Conservation (phyloP, 2,329 filamentous ascomycete genomes). For the Colletotrichum sp. region DNA sequence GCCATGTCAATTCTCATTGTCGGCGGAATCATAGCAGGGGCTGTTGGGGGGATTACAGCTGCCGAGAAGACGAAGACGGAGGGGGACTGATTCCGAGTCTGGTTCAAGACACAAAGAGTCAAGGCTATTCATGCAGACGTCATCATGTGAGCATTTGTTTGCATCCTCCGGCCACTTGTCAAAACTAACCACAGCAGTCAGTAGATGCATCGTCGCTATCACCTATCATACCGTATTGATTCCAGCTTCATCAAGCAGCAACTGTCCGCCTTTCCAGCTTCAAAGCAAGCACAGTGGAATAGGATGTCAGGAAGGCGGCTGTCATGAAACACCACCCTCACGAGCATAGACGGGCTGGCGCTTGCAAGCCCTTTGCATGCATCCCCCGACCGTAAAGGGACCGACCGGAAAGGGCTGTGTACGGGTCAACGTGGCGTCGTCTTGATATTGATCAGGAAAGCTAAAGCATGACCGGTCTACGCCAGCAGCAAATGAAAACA, state of each 20-base stretch:
- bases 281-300: background rate
- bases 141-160: background rate
- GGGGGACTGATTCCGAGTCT: background rate
- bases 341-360: no score
- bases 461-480: no score
- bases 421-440: no score
- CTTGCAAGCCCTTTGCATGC: no score
- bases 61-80: background rate
- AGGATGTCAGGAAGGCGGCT: no score
- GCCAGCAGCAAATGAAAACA: no score
- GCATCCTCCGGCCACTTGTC: background rate
- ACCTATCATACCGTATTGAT: background rate
- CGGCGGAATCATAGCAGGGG: conserved; percentile 13
- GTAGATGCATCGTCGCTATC: background rate
- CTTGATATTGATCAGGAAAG: no score
- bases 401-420: no score
- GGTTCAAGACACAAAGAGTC: background rate
- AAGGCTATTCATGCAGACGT: background rate
- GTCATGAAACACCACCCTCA: no score
- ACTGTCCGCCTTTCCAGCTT: background rate
- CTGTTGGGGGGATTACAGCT: conserved; percentile 1
- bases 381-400: no score
- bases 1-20: conserved; percentile 9
- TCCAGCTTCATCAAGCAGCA: background rate
- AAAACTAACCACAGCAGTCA: background rate